These are phyloP conservation scores for Zopfia rhizophila DNA, from an alignment of 2,329 filamentous ascomycete genomes.

Conservation along the genomic window DNA sequence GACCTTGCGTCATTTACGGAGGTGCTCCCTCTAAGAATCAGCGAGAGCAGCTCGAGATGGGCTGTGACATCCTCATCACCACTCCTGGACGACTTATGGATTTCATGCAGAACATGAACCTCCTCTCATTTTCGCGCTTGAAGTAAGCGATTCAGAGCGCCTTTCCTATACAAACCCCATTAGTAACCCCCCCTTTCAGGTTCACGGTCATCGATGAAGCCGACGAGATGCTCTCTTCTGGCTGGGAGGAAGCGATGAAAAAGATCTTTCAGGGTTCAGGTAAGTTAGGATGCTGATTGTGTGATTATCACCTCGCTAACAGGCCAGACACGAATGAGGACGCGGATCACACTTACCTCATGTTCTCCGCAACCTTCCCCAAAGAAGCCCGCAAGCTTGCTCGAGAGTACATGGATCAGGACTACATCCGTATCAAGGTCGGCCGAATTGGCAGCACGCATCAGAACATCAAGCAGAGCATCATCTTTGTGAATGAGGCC, in stretches of 20 bases:
- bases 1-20: slow-evolving; percentile 89
- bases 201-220: slow-evolving; percentile 89
- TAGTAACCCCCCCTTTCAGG: slow-evolving; percentile 43
- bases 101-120: slow-evolving; percentile 77
- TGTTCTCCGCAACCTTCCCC: slow-evolving; percentile 97
- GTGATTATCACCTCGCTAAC: slow-evolving; percentile 18
- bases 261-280: slow-evolving; percentile 84
- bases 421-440: slow-evolving; percentile 83
- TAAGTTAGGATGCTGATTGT: slow-evolving; percentile 58
- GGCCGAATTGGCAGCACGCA: slow-evolving; percentile 88
- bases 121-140: slow-evolving; percentile 79
- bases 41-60: slow-evolving; percentile 76
- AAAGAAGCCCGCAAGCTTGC: slow-evolving; percentile 81
- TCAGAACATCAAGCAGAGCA: slow-evolving; percentile 79
- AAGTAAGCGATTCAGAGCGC: slow-evolving; percentile 66
- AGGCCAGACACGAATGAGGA: slow-evolving; percentile 77
- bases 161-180: neutral
- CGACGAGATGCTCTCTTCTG: slow-evolving; percentile 84
- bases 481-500: slow-evolving; percentile 73
- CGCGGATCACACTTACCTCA: slow-evolving; percentile 73
- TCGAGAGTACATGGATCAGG: slow-evolving; percentile 75
- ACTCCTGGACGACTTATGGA: slow-evolving; percentile 88
- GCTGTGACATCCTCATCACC: slow-evolving; percentile 89
- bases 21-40: slow-evolving; percentile 79
- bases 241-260: slow-evolving; percentile 81